Base-by-base conservation (phyloP, 805 yeast genomes). In the Yarrowia yakushimensis region DNA sequence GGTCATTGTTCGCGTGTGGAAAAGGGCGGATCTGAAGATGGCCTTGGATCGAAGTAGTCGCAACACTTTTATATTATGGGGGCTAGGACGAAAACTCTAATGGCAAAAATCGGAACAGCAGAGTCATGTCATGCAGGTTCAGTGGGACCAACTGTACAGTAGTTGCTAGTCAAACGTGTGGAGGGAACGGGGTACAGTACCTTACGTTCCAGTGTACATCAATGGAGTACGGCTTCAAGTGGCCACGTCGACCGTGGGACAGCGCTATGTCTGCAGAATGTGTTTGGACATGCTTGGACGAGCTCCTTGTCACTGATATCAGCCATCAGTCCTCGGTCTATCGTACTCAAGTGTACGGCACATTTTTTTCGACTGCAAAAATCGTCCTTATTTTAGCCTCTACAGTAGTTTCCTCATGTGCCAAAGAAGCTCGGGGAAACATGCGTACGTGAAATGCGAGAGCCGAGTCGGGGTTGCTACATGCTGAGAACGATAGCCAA, bases 1-100 rank as follows among this genome's bases (percentile, higher is more conserved):
- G 61, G 69, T 66, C 55, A 52, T 52, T 8, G 34, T 8, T 20
- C 5, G 36, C 8, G 55, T 48, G 39, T 48, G 39, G 39, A 33
- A 31, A 15, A 28, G 25, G 39, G 55, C 55, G 13, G 30, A 22
- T 31, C 39, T 31, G 39, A 30, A 31, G 39, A 33, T 31, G 39
- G 22, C 39, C 39, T 15, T 20, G 55, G 39, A 48, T 33, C 55
- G 55, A 7, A 48, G 39, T 48, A 31, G 55, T 48, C 55, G 55
- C 39, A 48, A 48, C 55, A 48, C 55, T 48, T 31, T 48, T 48
- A 48, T 46, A 46, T 46, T 20, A 31, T n/a, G 55, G 55, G 28
- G 39, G 25, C 9, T 12, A 42, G 36, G 17, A 4, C 18, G 9
- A 30, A 48, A 48, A 48, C 55, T 48, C 55, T 48, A 48, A 48